These are phyloP conservation scores for Sporisorium sorghi DNA, from an alignment of 1,284 basidiomycete species.

Conservation along the genomic window DNA sequence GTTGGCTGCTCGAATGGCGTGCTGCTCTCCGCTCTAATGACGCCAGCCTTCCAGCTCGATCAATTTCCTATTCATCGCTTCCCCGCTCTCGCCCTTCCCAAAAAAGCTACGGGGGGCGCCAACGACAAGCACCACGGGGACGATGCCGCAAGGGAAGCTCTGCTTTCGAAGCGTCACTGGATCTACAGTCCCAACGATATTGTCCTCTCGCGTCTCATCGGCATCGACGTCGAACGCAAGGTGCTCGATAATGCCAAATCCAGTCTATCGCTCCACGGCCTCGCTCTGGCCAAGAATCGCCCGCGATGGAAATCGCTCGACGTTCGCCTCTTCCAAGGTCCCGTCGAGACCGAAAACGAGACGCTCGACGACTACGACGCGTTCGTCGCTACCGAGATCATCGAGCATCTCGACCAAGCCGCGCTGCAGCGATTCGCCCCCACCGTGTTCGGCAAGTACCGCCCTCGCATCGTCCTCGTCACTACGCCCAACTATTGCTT, in stretches of 20 bases:
- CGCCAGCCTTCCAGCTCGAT: slow-evolving; percentile 54
- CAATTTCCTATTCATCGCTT: slow-evolving; percentile 52
- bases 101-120: not conserved
- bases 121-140: slow-evolving; percentile 3
- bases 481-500: slow-evolving; percentile 92
- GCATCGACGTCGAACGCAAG: slow-evolving; percentile 54
- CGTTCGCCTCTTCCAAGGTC: slow-evolving; percentile 74
- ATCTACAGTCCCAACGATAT: slow-evolving; percentile 50
- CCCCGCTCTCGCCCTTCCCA: slow-evolving; percentile 34
- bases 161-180: slow-evolving; percentile 48
- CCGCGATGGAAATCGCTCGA: slow-evolving; percentile 54
- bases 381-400: slow-evolving; percentile 86
- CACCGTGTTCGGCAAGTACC: slow-evolving; percentile 83
- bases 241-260: slow-evolving; percentile 51
- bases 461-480: slow-evolving; percentile 81
- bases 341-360: slow-evolving; percentile 80
- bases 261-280: slow-evolving; percentile 45
- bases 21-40: slow-evolving; percentile 51
- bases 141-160: slow-evolving; percentile 14
- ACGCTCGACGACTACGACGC: slow-evolving; percentile 81
- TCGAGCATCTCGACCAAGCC: slow-evolving; percentile 84
- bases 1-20: slow-evolving; percentile 52
- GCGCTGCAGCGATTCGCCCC: slow-evolving; percentile 83
- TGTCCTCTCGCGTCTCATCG: slow-evolving; percentile 41
- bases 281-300: slow-evolving; percentile 43